Evolutionary conservation across 768 basidiomycete species (phyloP), one percentile per base, ranked within the genome.

Genomic region (Phanerochaete carnosa): DNA sequence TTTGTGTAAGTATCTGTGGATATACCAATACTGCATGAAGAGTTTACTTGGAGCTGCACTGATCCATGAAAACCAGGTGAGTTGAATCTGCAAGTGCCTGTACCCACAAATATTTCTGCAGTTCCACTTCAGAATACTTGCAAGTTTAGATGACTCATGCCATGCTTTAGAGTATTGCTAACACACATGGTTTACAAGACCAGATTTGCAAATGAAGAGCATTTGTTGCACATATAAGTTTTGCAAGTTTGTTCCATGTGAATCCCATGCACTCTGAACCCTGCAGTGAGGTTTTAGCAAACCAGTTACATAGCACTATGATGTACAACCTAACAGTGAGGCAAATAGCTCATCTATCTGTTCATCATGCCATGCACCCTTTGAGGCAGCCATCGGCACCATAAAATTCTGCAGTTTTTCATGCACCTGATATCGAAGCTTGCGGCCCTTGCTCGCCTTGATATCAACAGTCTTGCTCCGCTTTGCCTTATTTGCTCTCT

Each of bases 401-500:
- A 96, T 96, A 71, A 98, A 98, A 73, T 95, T 94, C 72, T 95
- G 92, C 53, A 97, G 77, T 76, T 97, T 98, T 68, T 98, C 95
- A 69, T 98, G 97, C 1, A 92, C 87, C 64, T 96, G 90, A 72
- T 94, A 97, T 87, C 95, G 83, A 63, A 99, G 75, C 73, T 95
- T 96, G 60, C 96, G 80, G 4, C 97, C 97, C 76, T 98, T 98
- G 75, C 90, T 94, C 9, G 94, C 96, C 66, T 89, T 94, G 0
- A 94, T 93, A 71, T 99, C 96, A n/a, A 96, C 92, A 33, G 71
- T 73, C 55, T 79, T 75, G 70, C 87, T 91, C 73, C 89, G 90
- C 77, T 89, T 89, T 25, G 83, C 81, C 72, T 86, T 91, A 69
- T 83, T 87, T 66, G 85, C 84, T 60, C 82, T 86, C 69, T 91